Base-by-base conservation (phyloP, 768 basidiomycete genomes). In the Piloderma croceum region DNA sequence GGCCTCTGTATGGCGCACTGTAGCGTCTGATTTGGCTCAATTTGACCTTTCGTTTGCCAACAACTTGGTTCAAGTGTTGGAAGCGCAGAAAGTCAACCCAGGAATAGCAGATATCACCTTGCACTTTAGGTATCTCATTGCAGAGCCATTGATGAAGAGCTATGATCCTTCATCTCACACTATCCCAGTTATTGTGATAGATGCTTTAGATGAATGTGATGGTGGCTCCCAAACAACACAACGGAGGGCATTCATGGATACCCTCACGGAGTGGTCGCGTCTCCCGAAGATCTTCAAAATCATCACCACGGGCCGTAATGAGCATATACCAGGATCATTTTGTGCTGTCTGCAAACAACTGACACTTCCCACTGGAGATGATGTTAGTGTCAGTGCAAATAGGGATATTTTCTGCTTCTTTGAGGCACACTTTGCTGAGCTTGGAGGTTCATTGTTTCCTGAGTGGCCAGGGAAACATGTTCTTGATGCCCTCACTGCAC, bases 161-260 rank as follows among this genome's bases (percentile, higher is more conserved):
- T n/a, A n/a, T 35, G 12, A 36, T 35, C 6, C 34, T 42, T 17
- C 32, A 44, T 17, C n/a, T n/a, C n/a, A n/a, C n/a, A n/a, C n/a
- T n/a, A n/a, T n/a, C n/a, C 45, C 48, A 2, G 46, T 56, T 7
- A 44, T 61, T 22, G 50, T 62, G 5, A 46, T 63, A 24, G 62
- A 63, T 42, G 62, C 61, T 4, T 31, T 59, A 31, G 62, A 63
- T 32, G 58, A 62, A 36, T 60, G 56, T 43, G 56, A 56, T 10
- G 51, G 53, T 7, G 33, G 47, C 1, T 36, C 43, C 23, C n/a
- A n/a, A n/a, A 42, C 50, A 2, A 38, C 24, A 1, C 45, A 59
- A 18, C 48, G 57, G 2, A 21, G 37, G 10, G 34, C n/a, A 6
- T 48, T 60, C 15, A 41, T 60, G 23, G 41, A 45, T 12, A 56